phyloP scores from a whole-genome alignment of 805 yeast species.

The Saccharomyces mikatae region DNA sequence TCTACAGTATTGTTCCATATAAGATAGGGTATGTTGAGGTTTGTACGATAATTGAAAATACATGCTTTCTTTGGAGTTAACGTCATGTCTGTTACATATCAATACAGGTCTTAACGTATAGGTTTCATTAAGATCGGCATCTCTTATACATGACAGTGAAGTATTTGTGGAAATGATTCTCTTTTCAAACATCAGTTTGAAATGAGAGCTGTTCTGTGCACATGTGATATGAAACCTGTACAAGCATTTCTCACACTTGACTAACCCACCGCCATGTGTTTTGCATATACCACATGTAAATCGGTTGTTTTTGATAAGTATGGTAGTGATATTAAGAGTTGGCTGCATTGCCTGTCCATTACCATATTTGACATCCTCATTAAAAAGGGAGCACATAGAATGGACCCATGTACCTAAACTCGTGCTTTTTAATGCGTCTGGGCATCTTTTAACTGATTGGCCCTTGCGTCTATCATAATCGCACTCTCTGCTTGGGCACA shows the following conservation, averaged over 20 bases:
- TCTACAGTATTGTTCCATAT: conserved; percentile 8
- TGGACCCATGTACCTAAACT: conserved; percentile 70
- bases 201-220: conserved; percentile 14
- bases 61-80: background rate
- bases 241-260: conserved; percentile 16
- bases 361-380: conserved; percentile 38
- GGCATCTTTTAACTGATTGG: conserved; percentile 36
- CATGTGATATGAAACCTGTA: conserved; percentile 21
- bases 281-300: conserved; percentile 40
- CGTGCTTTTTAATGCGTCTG: conserved; percentile 68
- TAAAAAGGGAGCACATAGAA: conserved; percentile 58
- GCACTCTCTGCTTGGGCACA: conserved; percentile 53
- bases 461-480: conserved; percentile 39
- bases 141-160: background rate
- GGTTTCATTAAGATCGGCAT: background rate
- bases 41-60: background rate
- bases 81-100: conserved; percentile 7
- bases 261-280: conserved; percentile 39
- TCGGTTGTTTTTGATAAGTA: conserved; percentile 28
- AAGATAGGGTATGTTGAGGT: background rate
- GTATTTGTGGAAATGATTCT: background rate
- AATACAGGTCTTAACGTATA: conserved; percentile 8
- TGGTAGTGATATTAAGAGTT: conserved; percentile 32
- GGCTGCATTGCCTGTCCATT: conserved; percentile 40
- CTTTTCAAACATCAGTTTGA: conserved; percentile 10